Percentiles rank a stretch among this genome's conserved stretches.
phyloP scores from a whole-genome alignment of 2,329 filamentous ascomycete genomes.

The Cladosporium phlei region DNA sequence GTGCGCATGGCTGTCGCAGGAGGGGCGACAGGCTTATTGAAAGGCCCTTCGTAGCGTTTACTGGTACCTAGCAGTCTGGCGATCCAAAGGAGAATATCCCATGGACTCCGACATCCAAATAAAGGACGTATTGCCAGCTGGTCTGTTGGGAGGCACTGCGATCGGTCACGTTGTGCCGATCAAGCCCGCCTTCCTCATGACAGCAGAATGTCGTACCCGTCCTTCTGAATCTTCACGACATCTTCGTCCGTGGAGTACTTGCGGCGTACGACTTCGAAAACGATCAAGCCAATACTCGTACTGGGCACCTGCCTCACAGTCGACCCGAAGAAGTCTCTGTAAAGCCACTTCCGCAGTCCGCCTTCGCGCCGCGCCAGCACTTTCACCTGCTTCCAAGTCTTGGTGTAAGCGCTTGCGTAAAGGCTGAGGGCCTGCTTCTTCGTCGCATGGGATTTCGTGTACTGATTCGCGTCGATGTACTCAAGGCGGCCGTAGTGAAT shows the following conservation, averaged over 20 bases:
- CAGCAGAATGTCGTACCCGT: slow-evolving; percentile 68
- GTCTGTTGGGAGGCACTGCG: too few relatives aligned
- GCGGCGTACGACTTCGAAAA: slow-evolving; percentile 69
- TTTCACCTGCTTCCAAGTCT: slow-evolving; percentile 59
- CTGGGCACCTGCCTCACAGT: slow-evolving; percentile 71
- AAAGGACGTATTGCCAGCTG: too few relatives aligned
- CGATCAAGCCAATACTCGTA: slow-evolving; percentile 71
- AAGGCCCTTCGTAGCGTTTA: too few relatives aligned
- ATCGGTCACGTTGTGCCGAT: too few relatives aligned
- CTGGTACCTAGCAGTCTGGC: too few relatives aligned
- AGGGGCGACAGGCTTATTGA: too few relatives aligned
- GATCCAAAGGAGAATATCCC: too few relatives aligned
- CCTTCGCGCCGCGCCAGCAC: slow-evolving; percentile 56
- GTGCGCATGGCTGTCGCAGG: too few relatives aligned
- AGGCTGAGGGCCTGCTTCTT: slow-evolving; percentile 53
- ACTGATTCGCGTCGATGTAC: slow-evolving; percentile 59
- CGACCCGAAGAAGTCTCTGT: slow-evolving; percentile 66
- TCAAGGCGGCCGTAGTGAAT: slow-evolving; percentile 70
- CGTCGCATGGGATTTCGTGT: slow-evolving; percentile 36
- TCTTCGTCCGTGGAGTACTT: slow-evolving; percentile 64
- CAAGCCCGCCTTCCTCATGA: too few relatives aligned
- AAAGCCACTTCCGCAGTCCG: slow-evolving; percentile 60
- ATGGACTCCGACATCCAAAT: too few relatives aligned
- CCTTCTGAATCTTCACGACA: slow-evolving; percentile 60
- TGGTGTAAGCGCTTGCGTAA: slow-evolving; percentile 67